phyloP scores from a whole-genome alignment of 192 early-diverging fungal species.

The Rhizophagus clarus region DNA sequence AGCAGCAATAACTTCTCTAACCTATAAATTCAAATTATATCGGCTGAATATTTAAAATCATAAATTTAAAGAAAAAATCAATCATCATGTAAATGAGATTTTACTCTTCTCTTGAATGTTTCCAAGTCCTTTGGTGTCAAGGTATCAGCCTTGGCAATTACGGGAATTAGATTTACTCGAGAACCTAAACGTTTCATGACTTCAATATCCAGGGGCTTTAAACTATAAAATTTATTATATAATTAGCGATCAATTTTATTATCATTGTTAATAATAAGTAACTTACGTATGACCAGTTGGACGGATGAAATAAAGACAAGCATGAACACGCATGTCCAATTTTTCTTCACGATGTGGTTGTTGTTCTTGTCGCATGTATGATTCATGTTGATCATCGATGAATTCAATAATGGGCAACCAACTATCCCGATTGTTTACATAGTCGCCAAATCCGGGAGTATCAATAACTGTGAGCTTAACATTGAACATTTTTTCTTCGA shows the following conservation, averaged over 20 bases:
- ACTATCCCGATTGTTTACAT: conserved; percentile 92
- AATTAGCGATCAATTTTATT: background rate
- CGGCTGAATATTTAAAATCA: background rate
- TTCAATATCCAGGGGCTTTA: conserved; percentile 93
- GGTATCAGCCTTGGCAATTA: conserved; percentile 98
- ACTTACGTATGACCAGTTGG: conserved; percentile 92
- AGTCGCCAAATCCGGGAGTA: conserved; percentile 89
- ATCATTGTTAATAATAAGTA: background rate
- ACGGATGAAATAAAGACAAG: conserved; percentile 98
- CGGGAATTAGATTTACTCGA: conserved; percentile 96
- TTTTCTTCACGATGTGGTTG: conserved; percentile 81
- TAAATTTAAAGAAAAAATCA: background rate
- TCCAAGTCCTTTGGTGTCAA: conserved; percentile 88
- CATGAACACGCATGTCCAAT: conserved; percentile 96
- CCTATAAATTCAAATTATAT: conserved; percentile 44
- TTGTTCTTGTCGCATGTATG: conserved; percentile 90
- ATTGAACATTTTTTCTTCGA: conserved; percentile 99
- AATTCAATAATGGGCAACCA: conserved; percentile 99
- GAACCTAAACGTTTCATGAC: conserved; percentile 97
- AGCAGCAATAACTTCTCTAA: conserved; percentile 86
- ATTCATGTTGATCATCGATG: conserved; percentile 97
- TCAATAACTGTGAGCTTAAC: conserved; percentile 94
- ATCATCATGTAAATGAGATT: conserved; percentile 14
- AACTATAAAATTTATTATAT: conserved; percentile 37
- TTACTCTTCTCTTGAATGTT: conserved; percentile 93